Percentiles rank a stretch among this genome's conserved stretches.
Evolutionary conservation across 176 grass and related monocot species (phyloP).

Genomic region (Aegilops tauschii): DNA sequence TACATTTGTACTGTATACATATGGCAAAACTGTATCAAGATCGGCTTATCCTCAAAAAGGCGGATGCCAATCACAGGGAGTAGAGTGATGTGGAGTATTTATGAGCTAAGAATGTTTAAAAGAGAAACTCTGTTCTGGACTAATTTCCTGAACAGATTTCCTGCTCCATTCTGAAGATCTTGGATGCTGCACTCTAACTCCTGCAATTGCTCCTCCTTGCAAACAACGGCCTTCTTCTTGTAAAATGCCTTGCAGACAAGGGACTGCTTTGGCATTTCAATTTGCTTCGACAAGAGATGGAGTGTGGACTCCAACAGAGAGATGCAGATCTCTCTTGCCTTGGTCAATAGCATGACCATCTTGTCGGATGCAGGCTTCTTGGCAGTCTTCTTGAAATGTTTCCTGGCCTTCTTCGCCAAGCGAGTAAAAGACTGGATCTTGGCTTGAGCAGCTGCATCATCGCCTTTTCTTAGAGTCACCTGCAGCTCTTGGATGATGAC

Average conservation of each 20-base stretch:
- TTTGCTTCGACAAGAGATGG: neutral
- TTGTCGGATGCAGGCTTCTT: neutral
- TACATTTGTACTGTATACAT: neutral
- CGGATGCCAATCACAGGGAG: neutral
- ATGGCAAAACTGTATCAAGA: neutral
- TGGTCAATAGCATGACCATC: neutral
- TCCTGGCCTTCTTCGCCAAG: neutral
- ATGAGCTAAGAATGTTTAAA: constrained; percentile 23
- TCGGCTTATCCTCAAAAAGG: constrained; percentile 29
- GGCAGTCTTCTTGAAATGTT: neutral
- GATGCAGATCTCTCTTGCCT: neutral
- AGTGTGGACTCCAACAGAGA: neutral
- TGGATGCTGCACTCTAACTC: no score
- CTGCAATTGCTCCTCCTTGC: no score
- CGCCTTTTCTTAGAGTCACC: neutral
- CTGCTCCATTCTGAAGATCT: no score
- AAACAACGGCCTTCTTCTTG: neutral
- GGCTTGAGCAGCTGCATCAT: neutral
- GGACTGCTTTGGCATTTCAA: neutral
- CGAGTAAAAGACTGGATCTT: neutral
- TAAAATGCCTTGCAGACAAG: constrained; percentile 8
- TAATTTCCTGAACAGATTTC: neutral
- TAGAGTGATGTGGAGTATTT: neutral
- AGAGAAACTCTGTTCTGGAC: constrained; percentile 31
- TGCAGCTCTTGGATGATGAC: neutral